phyloP scores from a whole-genome alignment of 495 filamentous ascomycete genomes.

The Tetracladium setigerum region DNA sequence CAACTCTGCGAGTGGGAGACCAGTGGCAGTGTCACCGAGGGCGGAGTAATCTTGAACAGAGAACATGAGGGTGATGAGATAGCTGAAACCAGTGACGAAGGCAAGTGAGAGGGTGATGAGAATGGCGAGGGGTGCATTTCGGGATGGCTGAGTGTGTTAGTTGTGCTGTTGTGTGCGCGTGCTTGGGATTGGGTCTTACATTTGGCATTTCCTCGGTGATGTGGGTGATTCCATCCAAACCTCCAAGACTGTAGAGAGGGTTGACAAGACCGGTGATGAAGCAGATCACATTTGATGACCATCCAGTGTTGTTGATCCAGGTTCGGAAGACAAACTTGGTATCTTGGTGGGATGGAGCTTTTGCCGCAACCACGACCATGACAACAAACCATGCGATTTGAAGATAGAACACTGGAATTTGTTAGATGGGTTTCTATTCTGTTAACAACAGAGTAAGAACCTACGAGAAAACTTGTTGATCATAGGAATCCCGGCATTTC shows the following conservation, averaged over 20 bases:
- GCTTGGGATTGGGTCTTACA: conserved; percentile 24
- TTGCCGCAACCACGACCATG: conserved; percentile 46
- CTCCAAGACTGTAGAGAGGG: conserved; percentile 53
- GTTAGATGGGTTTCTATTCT: conserved; percentile 25
- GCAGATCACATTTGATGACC: conserved; percentile 49
- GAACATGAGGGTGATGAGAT: conserved; percentile 52
- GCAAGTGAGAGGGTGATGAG: conserved; percentile 42
- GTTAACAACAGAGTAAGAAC: conserved; percentile 37
- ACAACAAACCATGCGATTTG: conserved; percentile 48
- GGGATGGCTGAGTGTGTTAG: neutral
- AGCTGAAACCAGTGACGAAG: conserved; percentile 49
- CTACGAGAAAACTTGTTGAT: conserved; percentile 22
- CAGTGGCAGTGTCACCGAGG: conserved; percentile 40
- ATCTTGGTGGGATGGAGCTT: conserved; percentile 43
- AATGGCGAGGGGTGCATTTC: neutral
- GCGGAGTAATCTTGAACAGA: conserved; percentile 41
- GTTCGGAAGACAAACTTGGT: conserved; percentile 53
- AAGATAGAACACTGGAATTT: conserved; percentile 37
- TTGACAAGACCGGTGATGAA: conserved; percentile 59
- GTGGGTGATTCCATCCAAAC: conserved; percentile 53
- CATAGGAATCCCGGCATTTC: neutral
- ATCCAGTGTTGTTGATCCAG: conserved; percentile 57
- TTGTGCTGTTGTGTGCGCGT: neutral
- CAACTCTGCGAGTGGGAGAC: conserved; percentile 49
- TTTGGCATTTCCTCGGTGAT: conserved; percentile 54